phyloP scores from a whole-genome alignment of 2,329 filamentous ascomycete species.

The Trichoderma sp. region DNA sequence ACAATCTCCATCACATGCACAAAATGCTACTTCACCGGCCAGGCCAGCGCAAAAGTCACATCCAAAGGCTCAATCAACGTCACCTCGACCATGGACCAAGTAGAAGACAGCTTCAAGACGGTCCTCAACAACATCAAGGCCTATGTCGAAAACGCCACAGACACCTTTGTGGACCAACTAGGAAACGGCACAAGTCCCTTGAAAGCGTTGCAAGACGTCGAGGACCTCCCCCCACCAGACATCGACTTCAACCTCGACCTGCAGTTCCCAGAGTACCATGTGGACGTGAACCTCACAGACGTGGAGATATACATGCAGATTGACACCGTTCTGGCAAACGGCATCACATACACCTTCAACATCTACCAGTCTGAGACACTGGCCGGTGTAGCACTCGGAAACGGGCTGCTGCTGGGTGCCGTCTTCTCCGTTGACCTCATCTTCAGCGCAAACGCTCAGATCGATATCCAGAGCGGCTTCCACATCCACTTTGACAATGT shows the following conservation, averaged over 20 bases:
- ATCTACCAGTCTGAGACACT: slow-evolving; percentile 50
- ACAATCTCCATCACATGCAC: slow-evolving; percentile 29
- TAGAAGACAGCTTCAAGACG: slow-evolving; percentile 37
- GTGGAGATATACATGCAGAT: slow-evolving; percentile 55
- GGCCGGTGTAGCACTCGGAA: slow-evolving; percentile 44
- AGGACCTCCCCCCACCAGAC: slow-evolving; percentile 30
- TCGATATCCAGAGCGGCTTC: slow-evolving; percentile 56
- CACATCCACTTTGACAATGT: slow-evolving; percentile 57
- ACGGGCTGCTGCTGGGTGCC: slow-evolving; percentile 48
- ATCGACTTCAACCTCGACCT: slow-evolving; percentile 48
- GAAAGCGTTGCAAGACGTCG: slow-evolving; percentile 32
- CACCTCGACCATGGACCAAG: slow-evolving; percentile 31
- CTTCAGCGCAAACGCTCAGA: slow-evolving; percentile 46
- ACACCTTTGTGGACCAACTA: slow-evolving; percentile 31
- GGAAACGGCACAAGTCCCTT: slow-evolving; percentile 32
- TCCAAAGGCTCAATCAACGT: slow-evolving; percentile 47
- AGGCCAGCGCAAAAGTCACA: slow-evolving; percentile 45
- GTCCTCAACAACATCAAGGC: slow-evolving; percentile 41
- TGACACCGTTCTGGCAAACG: slow-evolving; percentile 45
- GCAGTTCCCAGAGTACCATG: slow-evolving; percentile 44
- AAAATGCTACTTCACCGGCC: slow-evolving; percentile 53
- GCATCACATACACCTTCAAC: slow-evolving; percentile 50
- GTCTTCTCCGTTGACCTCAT: slow-evolving; percentile 55
- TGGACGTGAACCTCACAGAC: slow-evolving; percentile 52
- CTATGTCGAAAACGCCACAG: slow-evolving; percentile 33